These are phyloP conservation scores for Hamamelis virginiana DNA, from an alignment of 164 flowering plant species.

Conservation along the genomic window DNA sequence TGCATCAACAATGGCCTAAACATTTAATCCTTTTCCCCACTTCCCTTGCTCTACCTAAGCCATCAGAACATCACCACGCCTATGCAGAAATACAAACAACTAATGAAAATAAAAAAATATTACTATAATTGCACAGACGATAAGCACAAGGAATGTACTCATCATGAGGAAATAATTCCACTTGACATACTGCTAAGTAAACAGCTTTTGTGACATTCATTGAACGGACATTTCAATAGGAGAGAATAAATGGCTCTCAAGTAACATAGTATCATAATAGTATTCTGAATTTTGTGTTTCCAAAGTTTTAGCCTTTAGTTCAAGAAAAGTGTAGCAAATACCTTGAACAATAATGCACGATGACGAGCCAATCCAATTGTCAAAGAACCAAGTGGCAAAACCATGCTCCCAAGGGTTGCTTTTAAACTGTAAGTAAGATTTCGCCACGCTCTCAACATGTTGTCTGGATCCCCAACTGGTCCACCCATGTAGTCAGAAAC, in stretches of 20 bases:
- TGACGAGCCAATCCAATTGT: conserved; percentile 94
- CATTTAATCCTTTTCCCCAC: no score
- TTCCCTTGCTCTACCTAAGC: no score
- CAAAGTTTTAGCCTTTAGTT: background rate
- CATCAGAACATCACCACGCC: no score
- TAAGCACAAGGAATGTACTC: background rate
- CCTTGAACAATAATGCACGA: conserved; percentile 93
- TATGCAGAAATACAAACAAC: no score
- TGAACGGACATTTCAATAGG: background rate
- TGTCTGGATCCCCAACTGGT: conserved; percentile 85
- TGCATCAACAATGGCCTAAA: no score
- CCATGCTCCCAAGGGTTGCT: conserved; percentile 70
- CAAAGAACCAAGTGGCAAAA: conserved; percentile 89
- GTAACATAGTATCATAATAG: background rate
- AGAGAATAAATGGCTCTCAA: background rate
- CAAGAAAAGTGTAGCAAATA: conserved; percentile 19
- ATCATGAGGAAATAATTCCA: background rate
- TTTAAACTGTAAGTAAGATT: conserved; percentile 55
- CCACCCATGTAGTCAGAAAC: conserved; percentile 95
- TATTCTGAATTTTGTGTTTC: background rate
- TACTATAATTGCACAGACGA: background rate
- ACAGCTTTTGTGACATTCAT: background rate
- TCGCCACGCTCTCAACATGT: conserved; percentile 66
- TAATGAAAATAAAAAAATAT: no score
- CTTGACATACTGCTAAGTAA: background rate